A percentile compares a stretch with the other conserved stretches of the same genome.
Conservation (phyloP, 768 basidiomycete genomes). For the Suillus tomentosus region DNA sequence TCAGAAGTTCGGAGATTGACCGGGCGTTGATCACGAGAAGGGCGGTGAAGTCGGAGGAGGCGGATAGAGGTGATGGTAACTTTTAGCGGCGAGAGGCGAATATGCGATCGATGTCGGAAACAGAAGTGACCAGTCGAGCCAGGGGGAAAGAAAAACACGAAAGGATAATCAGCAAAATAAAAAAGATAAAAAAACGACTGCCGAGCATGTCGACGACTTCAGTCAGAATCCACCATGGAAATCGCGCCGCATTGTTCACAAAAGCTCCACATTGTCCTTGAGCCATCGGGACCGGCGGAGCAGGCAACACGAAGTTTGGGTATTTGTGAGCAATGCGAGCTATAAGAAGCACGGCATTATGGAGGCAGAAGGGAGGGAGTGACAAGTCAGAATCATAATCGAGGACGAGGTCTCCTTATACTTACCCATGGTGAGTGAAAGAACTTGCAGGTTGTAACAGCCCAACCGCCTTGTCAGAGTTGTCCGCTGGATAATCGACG, state of each 20-base stretch:
- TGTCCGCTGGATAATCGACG: slow-evolving; percentile 48
- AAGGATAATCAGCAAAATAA: slow-evolving; percentile 34
- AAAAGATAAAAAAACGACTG: slow-evolving; percentile 26
- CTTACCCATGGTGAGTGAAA: slow-evolving; percentile 76
- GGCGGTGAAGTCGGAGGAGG: slow-evolving; percentile 20
- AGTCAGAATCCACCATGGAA: slow-evolving; percentile 83
- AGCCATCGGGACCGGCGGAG: slow-evolving; percentile 66
- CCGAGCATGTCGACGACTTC: slow-evolving; percentile 14
- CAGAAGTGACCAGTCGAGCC: slow-evolving; percentile 18
- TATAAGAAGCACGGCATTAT: slow-evolving; percentile 27
- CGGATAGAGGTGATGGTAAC: slow-evolving; percentile 9
- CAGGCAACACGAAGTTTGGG: slow-evolving; percentile 83
- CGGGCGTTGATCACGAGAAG: slow-evolving; percentile 16
- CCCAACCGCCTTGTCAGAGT: slow-evolving; percentile 53
- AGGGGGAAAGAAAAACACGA: slow-evolving; percentile 23
- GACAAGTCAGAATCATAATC: slow-evolving; percentile 17
- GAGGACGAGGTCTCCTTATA: slow-evolving; percentile 16
- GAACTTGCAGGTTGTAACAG: slow-evolving; percentile 65
- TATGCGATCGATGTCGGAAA: slow-evolving; percentile 26
- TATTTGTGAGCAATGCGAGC: slow-evolving; percentile 73
- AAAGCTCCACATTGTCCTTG: slow-evolving; percentile 81
- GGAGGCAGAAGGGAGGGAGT: slow-evolving; percentile 5
- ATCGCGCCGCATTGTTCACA: slow-evolving; percentile 90
- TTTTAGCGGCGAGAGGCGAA: slow-evolving; percentile 26
- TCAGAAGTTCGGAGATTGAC: slow-evolving; percentile 25